Conservation (phyloP, 371 early-diverging fungal species). For the Blakeslea trispora region DNA sequence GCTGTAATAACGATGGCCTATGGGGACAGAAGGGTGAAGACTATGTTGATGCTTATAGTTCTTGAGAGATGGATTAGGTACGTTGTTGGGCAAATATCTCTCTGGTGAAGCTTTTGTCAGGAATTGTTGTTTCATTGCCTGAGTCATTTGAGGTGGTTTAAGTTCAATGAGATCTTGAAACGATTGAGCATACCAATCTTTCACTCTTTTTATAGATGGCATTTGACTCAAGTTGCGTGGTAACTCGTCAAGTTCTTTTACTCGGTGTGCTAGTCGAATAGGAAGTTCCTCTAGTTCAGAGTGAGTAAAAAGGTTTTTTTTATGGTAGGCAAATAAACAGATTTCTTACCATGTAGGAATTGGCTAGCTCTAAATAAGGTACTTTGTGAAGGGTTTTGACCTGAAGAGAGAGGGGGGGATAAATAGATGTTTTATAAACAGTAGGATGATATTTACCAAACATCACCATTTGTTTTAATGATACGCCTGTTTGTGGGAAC, state of each 20-base stretch:
- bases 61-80: slow-evolving; percentile 63
- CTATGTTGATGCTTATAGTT: slow-evolving; percentile 12
- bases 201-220: slow-evolving; percentile 88
- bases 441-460: slow-evolving; percentile 25
- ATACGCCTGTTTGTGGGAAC: slow-evolving; percentile 92
- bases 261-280: slow-evolving; percentile 92
- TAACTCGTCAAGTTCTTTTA: slow-evolving; percentile 91
- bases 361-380: slow-evolving; percentile 89
- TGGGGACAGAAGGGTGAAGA: slow-evolving; percentile 29
- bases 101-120: slow-evolving; percentile 23
- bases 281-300: slow-evolving; percentile 92
- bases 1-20: slow-evolving; percentile 57
- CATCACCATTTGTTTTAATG: slow-evolving; percentile 76
- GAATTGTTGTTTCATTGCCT: slow-evolving; percentile 19
- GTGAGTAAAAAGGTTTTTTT: no score
- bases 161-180: slow-evolving; percentile 78
- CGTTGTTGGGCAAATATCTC: slow-evolving; percentile 49
- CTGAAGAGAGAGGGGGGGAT: slow-evolving; percentile 38
- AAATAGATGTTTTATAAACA: neutral
- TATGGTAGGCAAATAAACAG: no score
- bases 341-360: slow-evolving; percentile 78
- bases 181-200: slow-evolving; percentile 94
- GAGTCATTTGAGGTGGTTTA: slow-evolving; percentile 62
- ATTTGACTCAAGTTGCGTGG: slow-evolving; percentile 87
- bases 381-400: slow-evolving; percentile 79